phyloP scores from a whole-genome alignment of 73 alveolate species.

The Paraurostyla sp. region DNA sequence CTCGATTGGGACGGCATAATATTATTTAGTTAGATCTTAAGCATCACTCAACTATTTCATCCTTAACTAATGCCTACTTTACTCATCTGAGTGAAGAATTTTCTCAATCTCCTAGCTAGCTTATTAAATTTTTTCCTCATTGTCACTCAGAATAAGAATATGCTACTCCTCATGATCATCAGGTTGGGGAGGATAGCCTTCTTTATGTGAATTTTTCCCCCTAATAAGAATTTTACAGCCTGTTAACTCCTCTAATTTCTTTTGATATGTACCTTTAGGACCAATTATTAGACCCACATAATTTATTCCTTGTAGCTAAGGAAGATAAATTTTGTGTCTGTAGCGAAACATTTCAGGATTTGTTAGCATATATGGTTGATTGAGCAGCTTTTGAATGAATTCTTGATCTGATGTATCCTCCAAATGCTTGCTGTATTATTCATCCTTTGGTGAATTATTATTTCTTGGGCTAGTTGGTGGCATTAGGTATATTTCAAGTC shows the following conservation, averaged over 20 bases:
- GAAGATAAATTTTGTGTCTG: conserved; percentile 87
- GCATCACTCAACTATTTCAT: conserved; percentile 48
- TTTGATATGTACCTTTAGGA: conserved; percentile 94
- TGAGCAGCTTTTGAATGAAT: conserved; percentile 37
- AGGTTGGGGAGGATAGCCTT: conserved; percentile 94
- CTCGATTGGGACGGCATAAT: not conserved
- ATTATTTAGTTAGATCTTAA: conserved; percentile 34
- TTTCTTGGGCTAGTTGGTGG: not conserved
- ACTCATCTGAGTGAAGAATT: conserved; percentile 88
- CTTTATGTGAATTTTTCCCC: conserved; percentile 94
- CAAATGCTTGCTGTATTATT: too few relatives aligned
- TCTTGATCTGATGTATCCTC: too few relatives aligned
- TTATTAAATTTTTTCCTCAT: conserved; percentile 81
- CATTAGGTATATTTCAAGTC: not conserved
- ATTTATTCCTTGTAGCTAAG: conserved; percentile 89
- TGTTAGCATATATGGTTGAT: conserved; percentile 54
- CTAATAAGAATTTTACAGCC: conserved; percentile 90
- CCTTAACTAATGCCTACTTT: conserved; percentile 41
- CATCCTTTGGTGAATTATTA: not conserved
- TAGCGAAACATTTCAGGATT: conserved; percentile 52
- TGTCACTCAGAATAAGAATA: conserved; percentile 90
- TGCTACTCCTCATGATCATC: conserved; percentile 94
- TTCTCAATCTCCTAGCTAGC: conserved; percentile 86
- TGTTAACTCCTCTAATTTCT: conserved; percentile 89
- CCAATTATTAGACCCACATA: conserved; percentile 95